phyloP scores from a whole-genome alignment of 2,329 filamentous ascomycete species.

The Biscogniauxia marginata region DNA sequence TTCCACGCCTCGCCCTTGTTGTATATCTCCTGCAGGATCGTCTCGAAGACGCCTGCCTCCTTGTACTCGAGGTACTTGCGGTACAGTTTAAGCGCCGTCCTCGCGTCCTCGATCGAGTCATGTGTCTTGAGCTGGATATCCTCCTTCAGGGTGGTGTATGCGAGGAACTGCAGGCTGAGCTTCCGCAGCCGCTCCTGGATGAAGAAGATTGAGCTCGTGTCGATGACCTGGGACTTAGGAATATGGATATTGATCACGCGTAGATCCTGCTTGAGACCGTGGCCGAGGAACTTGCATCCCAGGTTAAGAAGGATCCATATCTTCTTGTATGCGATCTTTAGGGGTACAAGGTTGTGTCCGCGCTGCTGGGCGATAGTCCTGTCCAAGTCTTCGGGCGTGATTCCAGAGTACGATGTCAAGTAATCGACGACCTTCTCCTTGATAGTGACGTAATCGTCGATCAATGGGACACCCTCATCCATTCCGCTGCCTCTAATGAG shows the following conservation, averaged over 20 bases:
- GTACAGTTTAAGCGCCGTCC: constrained; percentile 84
- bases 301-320: constrained; percentile 95
- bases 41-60: constrained; percentile 79
- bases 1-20: constrained; percentile 57
- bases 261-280: constrained; percentile 92
- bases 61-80: constrained; percentile 87
- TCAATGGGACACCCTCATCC: constrained; percentile 80
- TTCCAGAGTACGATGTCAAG: constrained; percentile 89
- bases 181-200: constrained; percentile 79
- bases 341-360: constrained; percentile 73
- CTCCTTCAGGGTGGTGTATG: constrained; percentile 87
- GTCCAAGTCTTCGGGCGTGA: constrained; percentile 82
- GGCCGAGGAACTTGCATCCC: constrained; percentile 89
- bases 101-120: constrained; percentile 92
- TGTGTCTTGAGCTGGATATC: constrained; percentile 92
- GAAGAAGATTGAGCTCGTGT: constrained; percentile 91
- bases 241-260: constrained; percentile 98
- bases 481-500: constrained; percentile 79
- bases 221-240: constrained; percentile 84
- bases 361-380: constrained; percentile 60
- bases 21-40: constrained; percentile 87
- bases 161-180: constrained; percentile 85
- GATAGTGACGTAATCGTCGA: constrained; percentile 95
- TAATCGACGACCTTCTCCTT: constrained; percentile 93
- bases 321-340: constrained; percentile 96